Base-by-base conservation (phyloP, 345 rosid genomes). In the Camelina neglecta region DNA sequence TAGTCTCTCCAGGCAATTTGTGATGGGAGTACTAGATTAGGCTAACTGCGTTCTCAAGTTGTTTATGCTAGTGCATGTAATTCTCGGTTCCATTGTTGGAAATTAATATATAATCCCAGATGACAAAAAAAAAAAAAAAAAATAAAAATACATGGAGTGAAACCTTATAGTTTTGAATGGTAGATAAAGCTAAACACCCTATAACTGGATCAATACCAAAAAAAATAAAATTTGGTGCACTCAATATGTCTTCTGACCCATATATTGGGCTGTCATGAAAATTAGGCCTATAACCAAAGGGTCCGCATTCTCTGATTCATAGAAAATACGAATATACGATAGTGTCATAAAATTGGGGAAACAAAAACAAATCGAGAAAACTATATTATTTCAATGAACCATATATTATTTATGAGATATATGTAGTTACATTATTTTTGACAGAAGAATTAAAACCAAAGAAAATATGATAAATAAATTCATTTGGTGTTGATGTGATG, bases 381-480 rank as follows among this genome's bases (percentile, higher is more conserved):
- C 13, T 4, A 29, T 16, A 18, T 20, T 60, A 39, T 39, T 20
- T 12, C 16, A 20, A 12, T 16, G 45, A 66, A 49, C 11, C 21
- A 5, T 12, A 20, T 8, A 59, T 12, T 60, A 39, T 49, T 36
- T 44, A 16, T 21, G 16, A 21, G 2, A 24, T 3, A 65, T 44
- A 63, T 20, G 2, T 6, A 12, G 48, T 56, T 65, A 56, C 72
- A 74, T 21, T n/a, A 33, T 56, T 57, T 65, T 33, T 36, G 4
- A 35, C 8, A 74, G 39, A 65, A 56, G 39, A 56, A 63, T 6
- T 18, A 8, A 9, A 3, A 55, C 39, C 45, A 73, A 20, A 20
- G n/a, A 44, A 69, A 33, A 55, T 18, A 69, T 44, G 8, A 29
- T 20, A 2, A 11, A 61, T 16, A 1, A 39, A 38, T 15, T 23